phyloP scores from a whole-genome alignment of 805 yeast genomes.

The Tetrapisispora iriomotensis region DNA sequence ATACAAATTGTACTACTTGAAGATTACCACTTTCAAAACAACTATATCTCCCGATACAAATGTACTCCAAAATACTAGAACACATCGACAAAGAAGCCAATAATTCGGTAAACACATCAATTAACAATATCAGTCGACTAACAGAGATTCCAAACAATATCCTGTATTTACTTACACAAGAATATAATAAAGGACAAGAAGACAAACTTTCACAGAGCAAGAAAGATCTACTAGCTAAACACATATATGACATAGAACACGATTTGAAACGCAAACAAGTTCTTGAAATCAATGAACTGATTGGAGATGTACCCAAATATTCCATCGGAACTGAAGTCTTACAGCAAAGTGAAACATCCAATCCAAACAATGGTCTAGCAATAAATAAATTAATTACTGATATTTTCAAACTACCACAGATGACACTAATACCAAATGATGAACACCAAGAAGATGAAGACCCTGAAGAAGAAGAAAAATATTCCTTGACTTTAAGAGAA shows the following conservation, averaged over 20 bases:
- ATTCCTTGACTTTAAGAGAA: constrained; percentile 12
- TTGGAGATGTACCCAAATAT: constrained; percentile 22
- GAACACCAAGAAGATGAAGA: constrained; percentile 8
- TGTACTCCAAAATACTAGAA: neutral
- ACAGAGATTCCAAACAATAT: constrained; percentile 9
- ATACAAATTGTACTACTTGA: no score
- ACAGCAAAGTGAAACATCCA: constrained; percentile 1
- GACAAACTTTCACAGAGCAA: constrained; percentile 3
- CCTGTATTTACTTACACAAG: constrained; percentile 4
- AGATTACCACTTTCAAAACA: no score
- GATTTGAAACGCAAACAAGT: constrained; percentile 11
- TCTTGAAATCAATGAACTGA: constrained; percentile 11
- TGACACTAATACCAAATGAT: constrained; percentile 4
- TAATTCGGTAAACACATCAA: neutral
- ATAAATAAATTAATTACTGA: constrained; percentile 15
- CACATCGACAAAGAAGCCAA: neutral
- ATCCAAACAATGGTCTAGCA: constrained; percentile 8
- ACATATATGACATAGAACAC: constrained; percentile 13
- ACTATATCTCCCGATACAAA: no score
- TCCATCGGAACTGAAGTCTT: constrained; percentile 16
- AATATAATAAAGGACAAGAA: constrained; percentile 3
- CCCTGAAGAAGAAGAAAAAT: constrained; percentile 4
- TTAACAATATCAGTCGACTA: constrained; percentile 2
- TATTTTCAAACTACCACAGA: constrained; percentile 18
- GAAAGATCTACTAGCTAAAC: constrained; percentile 12